phyloP scores from a whole-genome alignment of 2,329 filamentous ascomycete genomes.

The Penicillium digitatum region DNA sequence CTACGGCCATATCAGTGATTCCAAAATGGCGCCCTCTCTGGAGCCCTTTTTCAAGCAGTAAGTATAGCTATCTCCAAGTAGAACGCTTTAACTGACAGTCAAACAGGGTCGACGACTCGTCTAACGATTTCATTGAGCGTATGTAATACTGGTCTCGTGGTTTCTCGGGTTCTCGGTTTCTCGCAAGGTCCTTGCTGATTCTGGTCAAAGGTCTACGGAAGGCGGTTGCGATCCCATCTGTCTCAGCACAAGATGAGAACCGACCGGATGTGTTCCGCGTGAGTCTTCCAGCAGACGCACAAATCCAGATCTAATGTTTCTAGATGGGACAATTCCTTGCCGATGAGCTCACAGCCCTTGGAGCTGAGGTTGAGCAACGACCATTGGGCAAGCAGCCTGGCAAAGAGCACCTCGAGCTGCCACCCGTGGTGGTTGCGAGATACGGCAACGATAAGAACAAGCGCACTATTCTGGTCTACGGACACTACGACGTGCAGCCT shows the following conservation, averaged over 20 bases:
- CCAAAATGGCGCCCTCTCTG: constrained; percentile 83
- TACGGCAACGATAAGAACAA: constrained; percentile 92
- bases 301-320: neutral
- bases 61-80: constrained; percentile 16
- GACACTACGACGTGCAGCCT: constrained; percentile 98
- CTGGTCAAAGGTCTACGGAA: constrained; percentile 60
- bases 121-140: constrained; percentile 81
- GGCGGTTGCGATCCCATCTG: constrained; percentile 92
- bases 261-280: constrained; percentile 84
- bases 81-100: constrained; percentile 4
- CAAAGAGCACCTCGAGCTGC: constrained; percentile 84
- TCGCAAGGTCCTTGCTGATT: neutral
- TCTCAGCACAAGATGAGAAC: constrained; percentile 85
- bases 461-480: constrained; percentile 92
- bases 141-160: constrained; percentile 17
- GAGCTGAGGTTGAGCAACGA: constrained; percentile 81
- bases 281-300: constrained; percentile 15
- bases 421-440: constrained; percentile 84
- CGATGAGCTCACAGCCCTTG: constrained; percentile 73
- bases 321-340: constrained; percentile 90
- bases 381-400: constrained; percentile 87
- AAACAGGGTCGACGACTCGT: constrained; percentile 65
- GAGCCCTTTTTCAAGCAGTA: constrained; percentile 86
- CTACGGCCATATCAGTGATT: constrained; percentile 46
- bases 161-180: neutral